phyloP scores from a whole-genome alignment of 1,284 basidiomycete genomes.

The Bondarzewia mesenterica region DNA sequence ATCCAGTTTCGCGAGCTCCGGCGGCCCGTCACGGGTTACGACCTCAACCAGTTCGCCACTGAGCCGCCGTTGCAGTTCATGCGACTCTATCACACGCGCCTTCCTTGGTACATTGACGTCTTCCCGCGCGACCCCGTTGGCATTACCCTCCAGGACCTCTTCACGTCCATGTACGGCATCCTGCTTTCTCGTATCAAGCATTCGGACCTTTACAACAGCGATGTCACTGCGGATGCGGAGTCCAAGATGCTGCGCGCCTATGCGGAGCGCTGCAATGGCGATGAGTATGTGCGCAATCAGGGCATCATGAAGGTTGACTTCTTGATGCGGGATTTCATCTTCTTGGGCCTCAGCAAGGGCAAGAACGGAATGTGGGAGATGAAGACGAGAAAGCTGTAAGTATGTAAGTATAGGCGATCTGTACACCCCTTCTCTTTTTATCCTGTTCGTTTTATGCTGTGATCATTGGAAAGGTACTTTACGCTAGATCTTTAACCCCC shows the following conservation, averaged over 20 bases:
- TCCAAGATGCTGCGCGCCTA: conserved; percentile 23
- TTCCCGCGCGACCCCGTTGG: conserved; percentile 29
- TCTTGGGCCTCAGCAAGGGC: conserved; percentile 31
- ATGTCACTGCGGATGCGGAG: conserved; percentile 29
- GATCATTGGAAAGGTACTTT: neutral
- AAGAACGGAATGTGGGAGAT: conserved; percentile 38
- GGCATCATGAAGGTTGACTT: conserved; percentile 36
- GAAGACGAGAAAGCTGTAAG: conserved; percentile 19
- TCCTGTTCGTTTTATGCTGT: neutral
- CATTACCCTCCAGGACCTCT: conserved; percentile 46
- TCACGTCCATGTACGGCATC: conserved; percentile 28
- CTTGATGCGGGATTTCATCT: conserved; percentile 28
- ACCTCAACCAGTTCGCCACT: conserved; percentile 11
- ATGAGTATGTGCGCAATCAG: conserved; percentile 20
- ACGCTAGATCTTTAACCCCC: neutral
- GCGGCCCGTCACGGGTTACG: conserved; percentile 9
- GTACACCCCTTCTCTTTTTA: neutral
- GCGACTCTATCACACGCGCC: conserved; percentile 11
- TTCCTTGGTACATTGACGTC: conserved; percentile 14
- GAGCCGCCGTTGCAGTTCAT: conserved; percentile 11
- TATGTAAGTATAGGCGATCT: no score
- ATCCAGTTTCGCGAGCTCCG: conserved; percentile 10
- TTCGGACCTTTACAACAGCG: conserved; percentile 30
- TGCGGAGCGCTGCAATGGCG: conserved; percentile 27
- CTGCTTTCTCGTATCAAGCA: conserved; percentile 22